Conservation (phyloP, 225 moss, liverwort and hornwort genomes). For the Neckera pumila region DNA sequence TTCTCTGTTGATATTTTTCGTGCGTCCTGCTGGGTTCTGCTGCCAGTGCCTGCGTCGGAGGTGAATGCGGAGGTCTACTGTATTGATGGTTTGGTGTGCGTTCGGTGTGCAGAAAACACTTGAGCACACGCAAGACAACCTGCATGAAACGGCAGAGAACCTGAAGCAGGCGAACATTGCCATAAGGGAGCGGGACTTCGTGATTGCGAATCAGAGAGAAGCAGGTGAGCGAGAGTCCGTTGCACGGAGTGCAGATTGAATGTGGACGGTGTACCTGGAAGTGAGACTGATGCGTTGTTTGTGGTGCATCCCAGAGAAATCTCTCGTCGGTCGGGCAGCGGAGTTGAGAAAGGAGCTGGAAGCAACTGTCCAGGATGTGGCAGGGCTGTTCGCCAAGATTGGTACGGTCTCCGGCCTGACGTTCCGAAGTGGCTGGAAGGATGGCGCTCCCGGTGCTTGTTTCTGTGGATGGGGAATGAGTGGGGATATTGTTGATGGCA, state of each 20-base stretch:
- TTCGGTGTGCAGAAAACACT: slow-evolving; percentile 39
- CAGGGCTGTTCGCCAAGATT: slow-evolving; percentile 72
- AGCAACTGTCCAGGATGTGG: slow-evolving; percentile 57
- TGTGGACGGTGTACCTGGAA: not conserved
- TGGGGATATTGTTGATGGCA: not conserved
- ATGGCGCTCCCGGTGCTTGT: not conserved
- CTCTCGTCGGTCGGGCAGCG: slow-evolving; percentile 55
- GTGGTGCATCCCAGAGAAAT: slow-evolving; percentile 40
- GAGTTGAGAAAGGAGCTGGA: slow-evolving; percentile 75
- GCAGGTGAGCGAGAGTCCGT: slow-evolving; percentile 30
- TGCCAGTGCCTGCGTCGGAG: not conserved
- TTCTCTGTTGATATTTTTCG: not conserved
- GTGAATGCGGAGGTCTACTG: not conserved
- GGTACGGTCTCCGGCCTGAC: slow-evolving; percentile 15
- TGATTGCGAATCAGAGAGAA: slow-evolving; percentile 62
- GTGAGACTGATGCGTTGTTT: not conserved
- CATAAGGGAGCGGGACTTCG: slow-evolving; percentile 57
- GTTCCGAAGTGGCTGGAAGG: not conserved
- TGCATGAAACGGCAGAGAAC: slow-evolving; percentile 50
- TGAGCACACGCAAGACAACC: slow-evolving; percentile 49
- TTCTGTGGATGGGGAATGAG: not conserved
- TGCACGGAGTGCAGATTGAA: not conserved
- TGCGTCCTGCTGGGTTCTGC: not conserved
- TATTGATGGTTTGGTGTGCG: not conserved
- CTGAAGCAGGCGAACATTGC: slow-evolving; percentile 52